A percentile compares a stretch with the other conserved stretches of the same genome.
phyloP scores from a whole-genome alignment of 192 early-diverging fungal genomes.

The Podochytrium sp. region DNA sequence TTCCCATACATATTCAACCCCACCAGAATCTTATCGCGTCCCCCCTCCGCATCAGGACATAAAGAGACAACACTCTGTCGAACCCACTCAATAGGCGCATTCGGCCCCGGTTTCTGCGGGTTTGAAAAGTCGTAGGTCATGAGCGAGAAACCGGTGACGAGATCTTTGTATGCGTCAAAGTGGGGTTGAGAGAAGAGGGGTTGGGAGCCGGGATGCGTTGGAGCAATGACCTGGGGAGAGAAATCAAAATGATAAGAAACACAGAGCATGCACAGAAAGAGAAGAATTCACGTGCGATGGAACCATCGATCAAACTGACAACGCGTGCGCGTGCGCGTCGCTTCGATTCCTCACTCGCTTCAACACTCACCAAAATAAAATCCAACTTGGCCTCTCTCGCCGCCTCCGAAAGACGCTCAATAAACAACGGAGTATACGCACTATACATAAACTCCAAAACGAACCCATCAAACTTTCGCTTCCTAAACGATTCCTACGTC shows the following conservation, averaged over 20 bases:
- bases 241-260: no score
- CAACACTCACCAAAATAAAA: slow-evolving; percentile 33
- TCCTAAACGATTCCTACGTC: neutral
- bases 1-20: slow-evolving; percentile 39
- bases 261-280: no score
- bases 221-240: neutral
- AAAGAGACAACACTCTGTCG: slow-evolving; percentile 20
- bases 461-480: slow-evolving; percentile 28
- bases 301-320: no score
- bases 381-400: slow-evolving; percentile 4
- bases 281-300: no score
- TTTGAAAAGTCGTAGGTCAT: slow-evolving; percentile 41
- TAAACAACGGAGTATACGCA: slow-evolving; percentile 19
- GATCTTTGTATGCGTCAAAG: slow-evolving; percentile 25
- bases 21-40: slow-evolving; percentile 25
- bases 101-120: slow-evolving; percentile 17
- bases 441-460: slow-evolving; percentile 26
- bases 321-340: no score
- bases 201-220: neutral
- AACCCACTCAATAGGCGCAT: slow-evolving; percentile 34
- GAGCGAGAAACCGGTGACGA: slow-evolving; percentile 33
- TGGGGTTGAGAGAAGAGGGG: slow-evolving; percentile 6
- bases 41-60: neutral
- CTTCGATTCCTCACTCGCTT: neutral
- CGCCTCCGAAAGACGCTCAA: neutral